Percentiles rank a stretch among this genome's conserved stretches.
These are phyloP conservation scores for Syzygium aromaticum DNA, from an alignment of 345 rosid genomes.

Conservation along the genomic window DNA sequence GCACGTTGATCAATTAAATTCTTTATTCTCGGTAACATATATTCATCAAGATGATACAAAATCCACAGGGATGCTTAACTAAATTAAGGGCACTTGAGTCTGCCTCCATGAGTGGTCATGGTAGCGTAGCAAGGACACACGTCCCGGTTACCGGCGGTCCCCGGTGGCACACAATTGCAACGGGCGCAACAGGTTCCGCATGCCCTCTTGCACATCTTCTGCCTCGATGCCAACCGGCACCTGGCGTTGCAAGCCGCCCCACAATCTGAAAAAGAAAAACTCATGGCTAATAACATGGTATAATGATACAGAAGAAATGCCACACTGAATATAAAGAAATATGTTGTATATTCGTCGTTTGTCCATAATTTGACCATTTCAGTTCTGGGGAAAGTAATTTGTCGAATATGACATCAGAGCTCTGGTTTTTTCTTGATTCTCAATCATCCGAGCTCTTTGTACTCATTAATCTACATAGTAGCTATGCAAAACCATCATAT, in stretches of 20 bases:
- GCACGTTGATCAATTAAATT: background rate
- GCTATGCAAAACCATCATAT: background rate
- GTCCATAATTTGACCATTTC: background rate
- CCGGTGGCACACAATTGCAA: slow-evolving; percentile 85
- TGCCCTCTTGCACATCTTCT: slow-evolving; percentile 50
- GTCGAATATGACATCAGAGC: background rate
- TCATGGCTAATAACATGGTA: background rate
- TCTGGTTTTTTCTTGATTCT: background rate
- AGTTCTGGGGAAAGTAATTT: background rate
- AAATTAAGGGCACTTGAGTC: slow-evolving; percentile 64
- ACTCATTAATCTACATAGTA: background rate
- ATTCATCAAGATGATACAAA: background rate
- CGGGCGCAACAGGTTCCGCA: slow-evolving; percentile 67
- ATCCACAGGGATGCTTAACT: background rate
- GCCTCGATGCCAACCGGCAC: slow-evolving; percentile 58
- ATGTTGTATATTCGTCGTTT: background rate
- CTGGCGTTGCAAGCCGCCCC: slow-evolving; percentile 48
- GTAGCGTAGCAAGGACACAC: slow-evolving; percentile 59
- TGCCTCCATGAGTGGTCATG: slow-evolving; percentile 68
- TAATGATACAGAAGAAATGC: background rate
- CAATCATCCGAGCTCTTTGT: background rate
- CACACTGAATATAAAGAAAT: background rate
- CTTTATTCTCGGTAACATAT: background rate
- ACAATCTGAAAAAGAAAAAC: slow-evolving; percentile 33
- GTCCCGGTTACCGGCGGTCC: slow-evolving; percentile 55